A percentile compares a stretch with the other conserved stretches of the same genome.
Evolutionary conservation across 768 basidiomycete genomes (phyloP).

Genomic region (Mycena floridula): DNA sequence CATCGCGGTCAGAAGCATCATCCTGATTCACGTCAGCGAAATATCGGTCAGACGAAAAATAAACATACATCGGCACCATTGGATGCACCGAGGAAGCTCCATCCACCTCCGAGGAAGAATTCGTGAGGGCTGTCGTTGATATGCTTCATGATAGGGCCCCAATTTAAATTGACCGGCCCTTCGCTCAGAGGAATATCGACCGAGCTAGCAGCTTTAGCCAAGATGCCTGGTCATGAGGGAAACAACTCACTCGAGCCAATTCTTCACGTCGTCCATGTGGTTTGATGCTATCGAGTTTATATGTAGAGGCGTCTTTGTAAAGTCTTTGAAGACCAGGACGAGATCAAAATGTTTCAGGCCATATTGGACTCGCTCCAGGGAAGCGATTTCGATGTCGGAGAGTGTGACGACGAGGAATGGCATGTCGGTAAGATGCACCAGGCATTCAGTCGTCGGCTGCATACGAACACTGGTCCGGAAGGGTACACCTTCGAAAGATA

Average conservation of each 20-base stretch:
- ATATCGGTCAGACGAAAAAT: not conserved
- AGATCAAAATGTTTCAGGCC: conserved; percentile 95
- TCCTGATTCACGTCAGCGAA: conserved; percentile 21
- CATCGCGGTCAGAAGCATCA: conserved; percentile 36
- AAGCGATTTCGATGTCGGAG: conserved; percentile 92
- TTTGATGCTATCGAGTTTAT: conserved; percentile 92
- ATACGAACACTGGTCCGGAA: conserved; percentile 91
- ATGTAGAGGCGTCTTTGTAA: conserved; percentile 85
- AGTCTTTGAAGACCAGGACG: conserved; percentile 96
- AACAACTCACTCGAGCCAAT: conserved; percentile 91
- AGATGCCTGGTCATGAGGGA: conserved; percentile 1
- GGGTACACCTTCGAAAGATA: conserved; percentile 96
- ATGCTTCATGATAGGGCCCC: conserved; percentile 98
- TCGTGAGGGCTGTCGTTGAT: conserved; percentile 93
- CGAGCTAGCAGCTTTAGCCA: conserved; percentile 47
- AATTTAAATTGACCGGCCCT: conserved; percentile 95
- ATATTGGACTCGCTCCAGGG: conserved; percentile 95
- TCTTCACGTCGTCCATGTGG: conserved; percentile 95
- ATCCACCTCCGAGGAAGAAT: conserved; percentile 96
- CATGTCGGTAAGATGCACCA: conserved; percentile 91
- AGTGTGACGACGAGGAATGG: conserved; percentile 96
- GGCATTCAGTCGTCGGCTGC: conserved; percentile 94
- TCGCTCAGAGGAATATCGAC: conserved; percentile 96
- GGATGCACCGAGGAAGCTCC: conserved; percentile 76
- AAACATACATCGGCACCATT: conserved; percentile 62